Conservation (phyloP, 2,329 filamentous ascomycete genomes). For the Epichloe aotearoae region DNA sequence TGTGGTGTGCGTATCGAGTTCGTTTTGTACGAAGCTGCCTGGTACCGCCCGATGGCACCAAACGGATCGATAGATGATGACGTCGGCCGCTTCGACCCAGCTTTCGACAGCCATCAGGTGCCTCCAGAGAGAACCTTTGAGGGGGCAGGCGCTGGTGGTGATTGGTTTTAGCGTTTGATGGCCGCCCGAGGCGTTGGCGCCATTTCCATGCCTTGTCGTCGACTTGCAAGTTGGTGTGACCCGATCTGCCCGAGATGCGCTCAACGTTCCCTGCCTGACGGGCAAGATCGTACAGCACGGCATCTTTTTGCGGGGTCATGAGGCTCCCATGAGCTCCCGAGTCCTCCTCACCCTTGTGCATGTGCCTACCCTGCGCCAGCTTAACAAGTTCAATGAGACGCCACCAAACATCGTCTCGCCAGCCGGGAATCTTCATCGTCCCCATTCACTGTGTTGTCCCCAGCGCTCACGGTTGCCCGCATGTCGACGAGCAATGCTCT, state of each 20-base stretch:
- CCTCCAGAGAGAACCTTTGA: background rate
- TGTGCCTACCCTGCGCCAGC: too few relatives aligned
- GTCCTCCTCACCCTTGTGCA: too few relatives aligned
- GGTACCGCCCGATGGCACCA: background rate
- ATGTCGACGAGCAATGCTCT: slow-evolving; percentile 42
- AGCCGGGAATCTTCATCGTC: background rate
- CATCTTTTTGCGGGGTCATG: too few relatives aligned
- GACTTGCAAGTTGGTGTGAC: too few relatives aligned
- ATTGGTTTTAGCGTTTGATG: background rate
- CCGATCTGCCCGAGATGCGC: too few relatives aligned
- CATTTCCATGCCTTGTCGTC: background rate
- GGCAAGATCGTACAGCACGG: too few relatives aligned
- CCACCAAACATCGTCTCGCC: too few relatives aligned
- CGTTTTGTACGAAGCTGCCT: background rate
- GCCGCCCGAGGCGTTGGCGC: background rate
- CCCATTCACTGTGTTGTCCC: background rate
- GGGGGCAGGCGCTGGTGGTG: background rate
- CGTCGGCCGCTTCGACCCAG: background rate
- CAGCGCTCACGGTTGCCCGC: slow-evolving; percentile 13
- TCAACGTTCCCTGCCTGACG: too few relatives aligned
- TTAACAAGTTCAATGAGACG: too few relatives aligned
- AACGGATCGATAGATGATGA: slow-evolving; percentile 5
- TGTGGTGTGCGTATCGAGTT: background rate
- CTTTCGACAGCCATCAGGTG: background rate
- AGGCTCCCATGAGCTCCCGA: too few relatives aligned